phyloP scores from a whole-genome alignment of 176 grass and related monocot genomes.

The Eleusine indica region DNA sequence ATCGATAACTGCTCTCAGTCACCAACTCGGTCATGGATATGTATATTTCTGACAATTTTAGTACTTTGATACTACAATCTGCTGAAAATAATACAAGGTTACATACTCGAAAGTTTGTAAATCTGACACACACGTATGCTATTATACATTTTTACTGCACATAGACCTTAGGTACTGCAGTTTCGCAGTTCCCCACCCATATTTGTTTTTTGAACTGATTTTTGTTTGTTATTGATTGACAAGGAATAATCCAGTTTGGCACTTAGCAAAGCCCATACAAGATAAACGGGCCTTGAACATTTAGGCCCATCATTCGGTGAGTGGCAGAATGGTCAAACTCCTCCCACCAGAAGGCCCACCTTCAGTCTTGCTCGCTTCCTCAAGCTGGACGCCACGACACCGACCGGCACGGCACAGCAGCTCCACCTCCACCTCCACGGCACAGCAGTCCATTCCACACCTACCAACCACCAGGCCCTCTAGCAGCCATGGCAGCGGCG shows the following conservation, averaged over 20 bases:
- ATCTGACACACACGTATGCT: too few relatives aligned
- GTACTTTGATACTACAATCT: too few relatives aligned
- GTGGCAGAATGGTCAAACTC: background rate
- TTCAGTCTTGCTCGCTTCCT: background rate
- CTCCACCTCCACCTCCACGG: background rate
- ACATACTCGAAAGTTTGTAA: too few relatives aligned
- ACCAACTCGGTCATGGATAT: too few relatives aligned
- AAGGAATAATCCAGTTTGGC: background rate
- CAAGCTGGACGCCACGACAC: background rate
- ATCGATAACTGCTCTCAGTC: too few relatives aligned
- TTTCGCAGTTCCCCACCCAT: too few relatives aligned
- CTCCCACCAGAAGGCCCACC: background rate
- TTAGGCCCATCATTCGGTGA: background rate
- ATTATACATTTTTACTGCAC: too few relatives aligned
- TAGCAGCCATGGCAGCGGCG: conserved; percentile 38
- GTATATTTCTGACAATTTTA: too few relatives aligned
- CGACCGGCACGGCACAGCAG: background rate
- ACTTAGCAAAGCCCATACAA: background rate
- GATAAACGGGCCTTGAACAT: background rate
- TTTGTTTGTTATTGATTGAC: too few relatives aligned
- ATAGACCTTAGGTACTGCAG: background rate
- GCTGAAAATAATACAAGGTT: too few relatives aligned
- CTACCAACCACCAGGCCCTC: background rate
- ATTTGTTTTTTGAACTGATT: background rate
- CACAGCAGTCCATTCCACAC: background rate